A percentile compares a stretch with the other conserved stretches of the same genome.
Evolutionary conservation across 352 stramenopile species (phyloP).

Genomic region (Albugo candida): DNA sequence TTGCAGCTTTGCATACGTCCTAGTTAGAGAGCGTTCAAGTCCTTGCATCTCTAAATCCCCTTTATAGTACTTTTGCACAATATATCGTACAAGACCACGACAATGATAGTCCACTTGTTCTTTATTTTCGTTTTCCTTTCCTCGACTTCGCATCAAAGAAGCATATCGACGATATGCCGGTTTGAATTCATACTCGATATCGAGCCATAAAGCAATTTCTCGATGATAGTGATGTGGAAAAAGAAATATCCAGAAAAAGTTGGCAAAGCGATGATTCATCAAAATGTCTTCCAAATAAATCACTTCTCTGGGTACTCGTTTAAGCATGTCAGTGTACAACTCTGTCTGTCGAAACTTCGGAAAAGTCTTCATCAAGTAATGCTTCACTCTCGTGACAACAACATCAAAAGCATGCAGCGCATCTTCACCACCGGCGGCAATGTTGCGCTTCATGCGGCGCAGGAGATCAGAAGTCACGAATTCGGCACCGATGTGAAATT

Average conservation of each 20-base stretch:
- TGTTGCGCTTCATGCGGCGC: conserved; percentile 51
- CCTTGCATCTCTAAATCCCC: conserved; percentile 54
- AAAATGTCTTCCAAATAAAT: conserved; percentile 68
- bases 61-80: conserved; percentile 69
- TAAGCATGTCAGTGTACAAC: conserved; percentile 61
- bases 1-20: conserved; percentile 38
- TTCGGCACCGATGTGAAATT: conserved; percentile 52
- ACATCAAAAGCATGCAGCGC: conserved; percentile 63
- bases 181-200: conserved; percentile 80
- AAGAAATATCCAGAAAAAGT: conserved; percentile 80
- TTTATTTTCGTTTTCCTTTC: conserved; percentile 25
- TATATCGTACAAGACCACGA: conserved; percentile 58
- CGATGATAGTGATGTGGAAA: conserved; percentile 78
- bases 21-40: conserved; percentile 43
- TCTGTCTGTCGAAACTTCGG: conserved; percentile 63
- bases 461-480: conserved; percentile 43
- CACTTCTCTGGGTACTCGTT: conserved; percentile 57
- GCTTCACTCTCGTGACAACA: conserved; percentile 56
- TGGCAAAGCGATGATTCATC: conserved; percentile 75
- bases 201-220: conserved; percentile 67
- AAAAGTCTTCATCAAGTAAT: conserved; percentile 58
- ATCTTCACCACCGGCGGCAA: conserved; percentile 55
- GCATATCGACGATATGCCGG: conserved; percentile 56
- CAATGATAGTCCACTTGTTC: conserved; percentile 40
- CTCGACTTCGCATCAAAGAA: conserved; percentile 27